A percentile compares a stretch with the other conserved stretches of the same genome.
phyloP scores from a whole-genome alignment of 306 rosid species.

The Trichosanthes truncata region DNA sequence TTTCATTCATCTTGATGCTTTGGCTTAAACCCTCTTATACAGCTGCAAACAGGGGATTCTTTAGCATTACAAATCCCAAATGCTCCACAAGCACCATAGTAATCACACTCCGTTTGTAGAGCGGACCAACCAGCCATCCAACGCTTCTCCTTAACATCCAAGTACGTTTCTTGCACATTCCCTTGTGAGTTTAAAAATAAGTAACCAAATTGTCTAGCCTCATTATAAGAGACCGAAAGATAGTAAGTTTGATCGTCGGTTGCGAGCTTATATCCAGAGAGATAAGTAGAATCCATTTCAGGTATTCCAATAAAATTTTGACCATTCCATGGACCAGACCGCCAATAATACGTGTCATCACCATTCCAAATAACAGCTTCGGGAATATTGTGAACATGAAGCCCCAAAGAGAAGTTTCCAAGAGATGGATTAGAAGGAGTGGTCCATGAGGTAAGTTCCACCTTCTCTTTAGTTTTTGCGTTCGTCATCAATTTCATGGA shows the following conservation, averaged over 20 bases:
- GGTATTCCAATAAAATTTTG: constrained; percentile 25
- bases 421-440: constrained; percentile 18
- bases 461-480: not conserved
- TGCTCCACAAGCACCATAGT: constrained; percentile 35
- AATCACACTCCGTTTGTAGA: constrained; percentile 17
- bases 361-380: constrained; percentile 24
- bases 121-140: not conserved
- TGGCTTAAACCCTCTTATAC: constrained; percentile 36
- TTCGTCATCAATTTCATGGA: constrained; percentile 6
- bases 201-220: not conserved
- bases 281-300: constrained; percentile 20
- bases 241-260: constrained; percentile 11
- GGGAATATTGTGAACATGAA: constrained; percentile 4
- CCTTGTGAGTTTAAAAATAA: constrained; percentile 11
- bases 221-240: not conserved
- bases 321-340: constrained; percentile 43
- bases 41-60: constrained; percentile 25
- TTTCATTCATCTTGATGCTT: constrained; percentile 18
- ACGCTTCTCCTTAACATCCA: not conserved
- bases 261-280: constrained; percentile 15
- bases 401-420: constrained; percentile 14
- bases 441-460: constrained; percentile 15
- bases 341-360: constrained; percentile 10
- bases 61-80: constrained; percentile 22
- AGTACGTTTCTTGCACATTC: not conserved